Evolutionary conservation across 495 filamentous ascomycete species (phyloP).

Genomic region (Daldinia caldariorum): DNA sequence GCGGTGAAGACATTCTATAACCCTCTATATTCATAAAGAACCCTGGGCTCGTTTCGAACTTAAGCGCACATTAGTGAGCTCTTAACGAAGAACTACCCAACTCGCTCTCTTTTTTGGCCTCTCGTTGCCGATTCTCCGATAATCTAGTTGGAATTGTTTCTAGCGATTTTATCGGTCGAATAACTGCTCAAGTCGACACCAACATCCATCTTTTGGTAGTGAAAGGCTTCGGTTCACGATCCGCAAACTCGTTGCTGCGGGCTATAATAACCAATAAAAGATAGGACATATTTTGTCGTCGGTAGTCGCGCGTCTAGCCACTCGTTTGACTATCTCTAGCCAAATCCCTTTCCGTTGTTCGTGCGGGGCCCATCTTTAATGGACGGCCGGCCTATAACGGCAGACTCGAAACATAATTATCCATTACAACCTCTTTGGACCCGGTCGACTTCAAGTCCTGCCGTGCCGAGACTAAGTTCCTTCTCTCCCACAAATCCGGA

Average conservation of each 20-base stretch:
- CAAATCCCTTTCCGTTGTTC: slow-evolving; percentile 42
- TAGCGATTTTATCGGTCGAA: slow-evolving; percentile 13
- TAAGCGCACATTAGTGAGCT: slow-evolving; percentile 32
- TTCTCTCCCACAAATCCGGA: slow-evolving; percentile 38
- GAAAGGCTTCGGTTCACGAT: slow-evolving; percentile 13
- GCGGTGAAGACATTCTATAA: slow-evolving; percentile 40
- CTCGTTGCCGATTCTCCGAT: slow-evolving; percentile 40
- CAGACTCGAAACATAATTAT: slow-evolving; percentile 62
- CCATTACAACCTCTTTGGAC: slow-evolving; percentile 55
- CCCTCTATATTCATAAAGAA: slow-evolving; percentile 33
- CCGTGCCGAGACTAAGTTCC: slow-evolving; percentile 41
- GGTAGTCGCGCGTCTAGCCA: slow-evolving; percentile 34
- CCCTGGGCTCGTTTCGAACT: slow-evolving; percentile 21
- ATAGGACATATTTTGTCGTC: slow-evolving; percentile 13
- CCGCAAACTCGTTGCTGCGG: slow-evolving; percentile 5
- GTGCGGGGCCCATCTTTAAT: slow-evolving; percentile 57
- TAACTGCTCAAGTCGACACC: slow-evolving; percentile 25
- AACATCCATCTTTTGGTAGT: slow-evolving; percentile 6
- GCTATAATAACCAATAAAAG: slow-evolving; percentile 7
- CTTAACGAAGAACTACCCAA: slow-evolving; percentile 21
- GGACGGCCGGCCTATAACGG: slow-evolving; percentile 61
- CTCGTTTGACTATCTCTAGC: slow-evolving; percentile 33
- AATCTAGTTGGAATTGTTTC: slow-evolving; percentile 23
- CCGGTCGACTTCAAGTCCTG: slow-evolving; percentile 47
- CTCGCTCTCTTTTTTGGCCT: slow-evolving; percentile 40